phyloP scores from a whole-genome alignment of 495 filamentous ascomycete species.

The Jackrogersella minutella region DNA sequence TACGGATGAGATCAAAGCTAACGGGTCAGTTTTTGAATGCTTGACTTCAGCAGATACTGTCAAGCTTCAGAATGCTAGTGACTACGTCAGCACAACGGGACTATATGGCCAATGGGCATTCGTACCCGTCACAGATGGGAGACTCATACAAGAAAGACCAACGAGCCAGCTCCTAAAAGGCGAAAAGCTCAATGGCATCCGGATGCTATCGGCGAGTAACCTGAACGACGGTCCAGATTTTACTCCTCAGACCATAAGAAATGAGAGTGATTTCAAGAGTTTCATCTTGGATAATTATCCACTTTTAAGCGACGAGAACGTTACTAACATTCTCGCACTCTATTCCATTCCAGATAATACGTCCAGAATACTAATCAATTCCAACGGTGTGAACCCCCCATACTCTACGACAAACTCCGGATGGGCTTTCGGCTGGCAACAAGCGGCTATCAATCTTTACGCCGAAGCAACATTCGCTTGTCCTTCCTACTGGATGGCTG shows the following conservation, averaged over 20 bases:
- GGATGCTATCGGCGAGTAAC: slow-evolving; percentile 36
- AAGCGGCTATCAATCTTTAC: slow-evolving; percentile 58
- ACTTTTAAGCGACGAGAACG: slow-evolving; percentile 54
- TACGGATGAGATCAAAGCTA: slow-evolving; percentile 19
- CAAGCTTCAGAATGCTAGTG: slow-evolving; percentile 65
- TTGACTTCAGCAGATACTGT: slow-evolving; percentile 52
- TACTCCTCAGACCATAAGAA: slow-evolving; percentile 60
- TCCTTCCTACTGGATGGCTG: slow-evolving; percentile 68
- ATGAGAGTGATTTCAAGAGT: slow-evolving; percentile 50
- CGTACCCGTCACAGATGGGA: slow-evolving; percentile 47
- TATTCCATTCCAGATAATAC: slow-evolving; percentile 51
- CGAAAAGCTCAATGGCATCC: slow-evolving; percentile 49
- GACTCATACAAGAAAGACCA: slow-evolving; percentile 10
- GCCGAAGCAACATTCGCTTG: slow-evolving; percentile 68
- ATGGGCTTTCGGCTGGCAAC: slow-evolving; percentile 44
- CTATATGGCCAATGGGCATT: slow-evolving; percentile 58
- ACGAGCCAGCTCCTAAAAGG: slow-evolving; percentile 58
- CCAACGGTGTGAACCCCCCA: slow-evolving; percentile 42
- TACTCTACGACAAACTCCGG: slow-evolving; percentile 45
- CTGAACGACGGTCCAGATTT: slow-evolving; percentile 52
- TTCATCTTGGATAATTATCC: slow-evolving; percentile 61
- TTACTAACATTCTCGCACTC: slow-evolving; percentile 52
- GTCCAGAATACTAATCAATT: slow-evolving; percentile 30
- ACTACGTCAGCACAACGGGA: slow-evolving; percentile 55
- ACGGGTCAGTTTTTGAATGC: slow-evolving; percentile 43